These are phyloP conservation scores for Musa schizocarpa DNA, from an alignment of 176 grass and related monocot species.

Conservation along the genomic window DNA sequence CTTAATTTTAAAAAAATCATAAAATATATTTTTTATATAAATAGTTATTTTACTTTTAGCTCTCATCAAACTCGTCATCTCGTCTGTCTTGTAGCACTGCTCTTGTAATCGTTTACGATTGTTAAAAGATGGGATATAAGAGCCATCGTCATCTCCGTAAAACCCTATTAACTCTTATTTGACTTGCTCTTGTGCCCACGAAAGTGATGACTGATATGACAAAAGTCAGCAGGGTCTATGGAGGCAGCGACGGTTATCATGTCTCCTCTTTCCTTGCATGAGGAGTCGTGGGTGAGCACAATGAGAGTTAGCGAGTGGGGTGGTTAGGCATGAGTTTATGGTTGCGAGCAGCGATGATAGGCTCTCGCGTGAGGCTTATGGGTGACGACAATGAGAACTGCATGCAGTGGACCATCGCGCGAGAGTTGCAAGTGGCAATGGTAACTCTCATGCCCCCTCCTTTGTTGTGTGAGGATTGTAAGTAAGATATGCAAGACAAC, in stretches of 20 bases:
- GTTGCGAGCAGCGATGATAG: too few relatives aligned
- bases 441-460: accelerated
- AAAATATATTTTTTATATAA: too few relatives aligned
- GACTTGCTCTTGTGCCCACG: accelerated
- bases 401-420: accelerated
- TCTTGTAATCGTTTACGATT: too few relatives aligned
- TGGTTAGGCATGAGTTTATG: too few relatives aligned
- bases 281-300: accelerated
- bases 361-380: accelerated
- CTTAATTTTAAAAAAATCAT: too few relatives aligned
- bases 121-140: too few relatives aligned
- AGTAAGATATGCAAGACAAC: accelerated
- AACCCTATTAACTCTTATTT: accelerated
- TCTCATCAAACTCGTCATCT: too few relatives aligned
- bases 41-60: too few relatives aligned
- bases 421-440: too few relatives aligned
- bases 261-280: accelerated
- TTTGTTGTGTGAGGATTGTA: accelerated
- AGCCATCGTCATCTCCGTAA: accelerated
- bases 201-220: accelerated
- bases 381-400: accelerated
- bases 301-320: accelerated
- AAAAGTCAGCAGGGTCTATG: accelerated
- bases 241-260: accelerated
- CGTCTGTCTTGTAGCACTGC: accelerated